Percentiles rank a stretch among this genome's conserved stretches.
Evolutionary conservation across 2,329 filamentous ascomycete genomes (phyloP).

Genomic region (Periconia sp.): DNA sequence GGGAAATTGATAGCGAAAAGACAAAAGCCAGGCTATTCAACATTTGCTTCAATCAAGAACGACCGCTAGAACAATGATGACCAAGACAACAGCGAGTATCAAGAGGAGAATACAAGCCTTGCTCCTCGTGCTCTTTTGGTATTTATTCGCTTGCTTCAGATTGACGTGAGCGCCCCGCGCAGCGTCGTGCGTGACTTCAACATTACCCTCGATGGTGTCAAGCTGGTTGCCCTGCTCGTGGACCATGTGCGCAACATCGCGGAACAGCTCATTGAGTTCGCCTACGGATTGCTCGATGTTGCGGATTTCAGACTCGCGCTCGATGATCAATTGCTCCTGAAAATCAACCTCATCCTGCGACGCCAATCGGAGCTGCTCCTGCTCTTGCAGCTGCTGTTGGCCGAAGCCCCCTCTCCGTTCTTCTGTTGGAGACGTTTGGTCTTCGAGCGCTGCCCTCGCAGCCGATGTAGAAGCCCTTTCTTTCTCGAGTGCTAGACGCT

Average conservation of each 20-base stretch:
- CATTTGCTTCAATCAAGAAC: constrained; percentile 64
- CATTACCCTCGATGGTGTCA: constrained; percentile 84
- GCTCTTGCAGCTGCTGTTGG: constrained; percentile 64
- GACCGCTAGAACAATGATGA: constrained; percentile 85
- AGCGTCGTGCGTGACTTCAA: constrained; percentile 78
- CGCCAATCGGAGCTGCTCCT: constrained; percentile 76
- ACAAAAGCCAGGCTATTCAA: neutral
- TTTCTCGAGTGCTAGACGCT: constrained; percentile 87
- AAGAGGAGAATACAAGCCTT: constrained; percentile 92
- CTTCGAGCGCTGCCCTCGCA: constrained; percentile 76
- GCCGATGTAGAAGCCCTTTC: constrained; percentile 84
- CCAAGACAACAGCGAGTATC: constrained; percentile 84
- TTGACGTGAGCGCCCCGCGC: constrained; percentile 85
- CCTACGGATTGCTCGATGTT: constrained; percentile 97
- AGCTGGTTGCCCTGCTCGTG: constrained; percentile 88
- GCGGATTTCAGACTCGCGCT: constrained; percentile 94
- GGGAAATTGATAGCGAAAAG: constrained; percentile 4
- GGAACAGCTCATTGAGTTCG: constrained; percentile 94
- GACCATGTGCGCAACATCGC: constrained; percentile 97
- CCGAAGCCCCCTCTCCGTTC: constrained; percentile 51
- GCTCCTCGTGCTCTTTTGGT: constrained; percentile 93
- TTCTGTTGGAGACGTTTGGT: constrained; percentile 47
- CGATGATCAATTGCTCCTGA: constrained; percentile 91
- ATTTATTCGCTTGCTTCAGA: constrained; percentile 79
- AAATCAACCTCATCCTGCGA: constrained; percentile 96